Conservation (phyloP, 2,329 filamentous ascomycete genomes). For the Exophiala aquamarina region DNA sequence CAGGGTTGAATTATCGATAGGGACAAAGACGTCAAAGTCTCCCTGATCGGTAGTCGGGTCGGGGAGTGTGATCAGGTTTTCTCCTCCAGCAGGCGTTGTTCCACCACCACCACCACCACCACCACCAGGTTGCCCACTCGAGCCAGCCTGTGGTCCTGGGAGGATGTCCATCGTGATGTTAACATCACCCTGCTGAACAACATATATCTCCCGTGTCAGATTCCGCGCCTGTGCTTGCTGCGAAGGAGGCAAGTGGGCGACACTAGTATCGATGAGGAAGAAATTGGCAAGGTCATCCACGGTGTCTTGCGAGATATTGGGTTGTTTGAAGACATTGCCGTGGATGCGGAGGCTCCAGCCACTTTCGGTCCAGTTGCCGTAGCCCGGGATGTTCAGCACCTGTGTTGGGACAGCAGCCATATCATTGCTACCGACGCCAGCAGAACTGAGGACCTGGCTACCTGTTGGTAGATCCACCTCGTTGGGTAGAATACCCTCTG, state of each 20-base stretch:
- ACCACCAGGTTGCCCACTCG: conserved; percentile 44
- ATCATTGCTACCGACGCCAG: conserved; percentile 60
- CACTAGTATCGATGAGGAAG: conserved; percentile 66
- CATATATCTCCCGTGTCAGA: conserved; percentile 69
- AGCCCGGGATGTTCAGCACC: conserved; percentile 68
- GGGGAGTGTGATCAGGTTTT: conserved; percentile 63
- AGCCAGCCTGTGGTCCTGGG: conserved; percentile 58
- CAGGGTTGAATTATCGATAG: conserved; percentile 59
- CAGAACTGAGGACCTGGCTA: conserved; percentile 58
- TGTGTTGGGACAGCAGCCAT: conserved; percentile 65
- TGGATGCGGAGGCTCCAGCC: conserved; percentile 76
- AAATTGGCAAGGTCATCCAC: conserved; percentile 68
- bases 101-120: conserved; percentile 52
- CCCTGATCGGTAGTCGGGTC: conserved; percentile 66
- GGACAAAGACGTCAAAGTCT: conserved; percentile 72
- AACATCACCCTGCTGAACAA: conserved; percentile 68
- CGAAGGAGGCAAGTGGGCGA: conserved; percentile 57
- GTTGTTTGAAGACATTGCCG: conserved; percentile 79
- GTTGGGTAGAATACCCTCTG: conserved; percentile 65
- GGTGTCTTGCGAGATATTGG: conserved; percentile 63
- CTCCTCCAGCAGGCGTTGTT: conserved; percentile 57
- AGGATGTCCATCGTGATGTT: conserved; percentile 65
- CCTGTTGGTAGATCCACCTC: conserved; percentile 67
- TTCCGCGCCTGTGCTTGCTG: conserved; percentile 71
- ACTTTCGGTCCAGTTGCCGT: conserved; percentile 75